Evolutionary conservation across 2,329 filamentous ascomycete genomes (phyloP).

Genomic region (Cladosporium sp.): DNA sequence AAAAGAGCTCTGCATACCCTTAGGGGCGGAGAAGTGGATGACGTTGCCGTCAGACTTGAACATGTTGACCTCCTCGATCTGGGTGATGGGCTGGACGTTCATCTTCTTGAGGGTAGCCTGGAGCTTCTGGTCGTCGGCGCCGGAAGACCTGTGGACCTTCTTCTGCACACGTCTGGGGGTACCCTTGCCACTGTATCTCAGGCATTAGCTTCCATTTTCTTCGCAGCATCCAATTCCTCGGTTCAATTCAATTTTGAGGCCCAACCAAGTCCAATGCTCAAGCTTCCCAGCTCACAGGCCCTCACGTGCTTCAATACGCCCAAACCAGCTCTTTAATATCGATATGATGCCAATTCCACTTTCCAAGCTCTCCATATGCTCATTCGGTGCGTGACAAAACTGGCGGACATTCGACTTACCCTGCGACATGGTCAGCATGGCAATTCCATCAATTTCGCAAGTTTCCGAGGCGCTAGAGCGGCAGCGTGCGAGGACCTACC

Average conservation of each 20-base stretch:
- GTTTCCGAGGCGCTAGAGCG: neutral
- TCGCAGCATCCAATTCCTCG: neutral
- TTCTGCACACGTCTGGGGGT: slow-evolving; percentile 97
- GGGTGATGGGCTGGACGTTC: slow-evolving; percentile 98
- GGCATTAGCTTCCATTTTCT: slow-evolving; percentile 3
- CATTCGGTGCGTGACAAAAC: neutral
- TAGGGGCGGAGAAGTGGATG: slow-evolving; percentile 97
- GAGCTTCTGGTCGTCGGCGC: slow-evolving; percentile 99
- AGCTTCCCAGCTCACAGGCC: neutral
- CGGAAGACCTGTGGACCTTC: slow-evolving; percentile 89
- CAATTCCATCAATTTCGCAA: slow-evolving; percentile 9
- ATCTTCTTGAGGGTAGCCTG: slow-evolving; percentile 97
- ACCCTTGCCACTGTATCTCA: slow-evolving; percentile 75
- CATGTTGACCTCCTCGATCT: slow-evolving; percentile 99
- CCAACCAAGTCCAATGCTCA: neutral
- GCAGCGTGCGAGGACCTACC: slow-evolving; percentile 52
- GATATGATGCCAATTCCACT: neutral
- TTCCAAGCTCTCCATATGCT: slow-evolving; percentile 2
- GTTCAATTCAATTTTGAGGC: neutral
- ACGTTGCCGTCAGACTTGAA: slow-evolving; percentile 99
- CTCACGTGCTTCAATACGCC: neutral
- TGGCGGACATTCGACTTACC: slow-evolving; percentile 25
- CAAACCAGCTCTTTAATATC: slow-evolving; percentile 1
- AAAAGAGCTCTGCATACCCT: slow-evolving; percentile 58
- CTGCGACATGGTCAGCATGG: slow-evolving; percentile 26